Evolutionary conservation across 306 rosid genomes (phyloP).

Genomic region (Lagenaria siceraria): DNA sequence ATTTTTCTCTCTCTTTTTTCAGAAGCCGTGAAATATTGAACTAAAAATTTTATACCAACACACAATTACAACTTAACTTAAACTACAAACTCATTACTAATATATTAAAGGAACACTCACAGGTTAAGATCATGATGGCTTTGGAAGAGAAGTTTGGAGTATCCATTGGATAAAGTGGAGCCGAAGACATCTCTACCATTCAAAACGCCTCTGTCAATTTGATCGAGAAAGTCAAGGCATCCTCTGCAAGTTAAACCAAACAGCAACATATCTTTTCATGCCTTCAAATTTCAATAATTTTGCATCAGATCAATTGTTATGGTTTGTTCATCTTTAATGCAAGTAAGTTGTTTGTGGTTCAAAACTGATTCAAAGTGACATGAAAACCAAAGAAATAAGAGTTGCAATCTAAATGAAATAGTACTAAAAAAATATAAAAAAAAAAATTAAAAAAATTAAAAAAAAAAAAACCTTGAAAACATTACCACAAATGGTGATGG

Average conservation of each 20-base stretch:
- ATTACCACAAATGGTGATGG: too few relatives aligned
- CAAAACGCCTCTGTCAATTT: conserved; percentile 70
- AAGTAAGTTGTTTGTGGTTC: not conserved
- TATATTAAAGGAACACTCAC: not conserved
- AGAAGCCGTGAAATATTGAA: too few relatives aligned
- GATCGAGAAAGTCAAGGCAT: conserved; percentile 40
- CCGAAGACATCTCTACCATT: conserved; percentile 52
- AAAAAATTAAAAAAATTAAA: too few relatives aligned
- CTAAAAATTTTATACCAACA: not conserved
- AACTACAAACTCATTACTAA: not conserved
- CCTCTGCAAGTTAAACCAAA: conserved; percentile 7
- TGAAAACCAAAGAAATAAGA: not conserved
- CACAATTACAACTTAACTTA: not conserved
- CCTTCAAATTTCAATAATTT: not conserved
- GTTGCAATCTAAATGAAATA: not conserved
- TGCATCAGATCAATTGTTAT: not conserved
- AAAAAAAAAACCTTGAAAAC: too few relatives aligned
- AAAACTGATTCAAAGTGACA: not conserved
- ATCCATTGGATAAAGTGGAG: conserved; percentile 50
- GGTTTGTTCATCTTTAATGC: not conserved
- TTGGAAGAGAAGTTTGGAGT: conserved; percentile 59
- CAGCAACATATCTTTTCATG: not conserved
- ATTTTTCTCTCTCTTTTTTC: too few relatives aligned
- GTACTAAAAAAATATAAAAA: too few relatives aligned
- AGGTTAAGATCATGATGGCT: conserved; percentile 64